A percentile compares a stretch with the other conserved stretches of the same genome.
Evolutionary conservation across 331 rosid species (phyloP).

Genomic region (Quercus lobata): DNA sequence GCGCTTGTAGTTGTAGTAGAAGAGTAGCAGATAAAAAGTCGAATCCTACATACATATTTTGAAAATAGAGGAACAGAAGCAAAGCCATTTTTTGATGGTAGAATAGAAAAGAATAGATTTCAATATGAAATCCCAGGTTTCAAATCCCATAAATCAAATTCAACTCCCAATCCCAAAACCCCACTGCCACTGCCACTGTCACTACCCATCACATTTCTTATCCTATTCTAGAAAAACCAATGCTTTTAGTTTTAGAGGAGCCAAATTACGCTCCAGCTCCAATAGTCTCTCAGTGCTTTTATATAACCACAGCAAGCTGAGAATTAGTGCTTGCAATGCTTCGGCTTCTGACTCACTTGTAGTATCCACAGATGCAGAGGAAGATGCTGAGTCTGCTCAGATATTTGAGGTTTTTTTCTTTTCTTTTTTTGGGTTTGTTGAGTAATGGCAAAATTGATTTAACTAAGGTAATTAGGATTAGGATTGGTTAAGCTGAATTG

Average conservation of each 20-base stretch:
- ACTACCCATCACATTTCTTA: not conserved
- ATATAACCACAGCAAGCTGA: slow-evolving; percentile 19
- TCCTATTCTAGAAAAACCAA: slow-evolving; percentile 17
- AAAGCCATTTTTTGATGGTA: not conserved
- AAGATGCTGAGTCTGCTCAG: slow-evolving; percentile 60
- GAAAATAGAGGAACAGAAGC: not conserved
- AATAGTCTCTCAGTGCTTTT: slow-evolving; percentile 1
- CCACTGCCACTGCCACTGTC: slow-evolving; percentile 3
- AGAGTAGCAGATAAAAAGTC: no score
- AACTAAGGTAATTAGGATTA: not conserved
- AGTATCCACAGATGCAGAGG: slow-evolving; percentile 28
- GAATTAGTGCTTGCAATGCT: slow-evolving; percentile 27
- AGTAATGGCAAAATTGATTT: not conserved
- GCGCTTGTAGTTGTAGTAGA: no score
- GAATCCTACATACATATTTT: no score
- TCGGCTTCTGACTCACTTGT: slow-evolving; percentile 37
- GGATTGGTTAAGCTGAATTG: not conserved
- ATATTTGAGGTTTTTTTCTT: slow-evolving; percentile 61
- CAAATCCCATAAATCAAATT: no score
- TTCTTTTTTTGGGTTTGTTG: not conserved
- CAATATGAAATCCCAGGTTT: slow-evolving; percentile 44
- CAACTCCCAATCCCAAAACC: slow-evolving; percentile 40
- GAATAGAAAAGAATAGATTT: not conserved
- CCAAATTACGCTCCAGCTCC: slow-evolving; percentile 12
- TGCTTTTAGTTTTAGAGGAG: slow-evolving; percentile 18